Evolutionary conservation across 1,284 basidiomycete genomes (phyloP), one percentile per base, ranked within the genome.

Genomic region (Leccinum huronense): DNA sequence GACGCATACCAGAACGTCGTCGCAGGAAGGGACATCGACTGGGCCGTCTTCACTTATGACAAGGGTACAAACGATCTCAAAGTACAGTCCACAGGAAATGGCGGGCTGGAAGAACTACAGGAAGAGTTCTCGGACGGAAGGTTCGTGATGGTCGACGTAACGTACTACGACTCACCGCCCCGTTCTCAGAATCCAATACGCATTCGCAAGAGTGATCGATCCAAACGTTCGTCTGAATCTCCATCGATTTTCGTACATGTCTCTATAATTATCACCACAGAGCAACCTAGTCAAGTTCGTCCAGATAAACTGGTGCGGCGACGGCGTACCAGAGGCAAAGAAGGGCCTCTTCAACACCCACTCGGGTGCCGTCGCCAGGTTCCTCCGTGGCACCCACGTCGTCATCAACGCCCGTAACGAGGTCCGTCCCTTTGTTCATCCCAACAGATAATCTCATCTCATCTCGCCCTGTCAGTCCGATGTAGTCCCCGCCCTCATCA

Each of bases 61-160:
- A 91, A 88, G 71, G 88, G 88, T 2, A 87, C 89, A 3, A 97
- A 96, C 74, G 94, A 97, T 77, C 83, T 98, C 64, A 95, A 94
- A 72, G 91, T 97, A 10, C 93, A 96, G 76, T 83, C 84, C 1
- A 91, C 88, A 2, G 94, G 95, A n/a, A 81, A 82, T 67, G 91
- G 89, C 30, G 94, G 95, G 0, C 83, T 99, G 11, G 94, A 97
- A 67, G 95, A 97, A 73, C 81, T 98, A 19, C 86, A 92, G 72
- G 96, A 98, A 68, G 95, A 97, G 78, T 98, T 98, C 78, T 92
- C 89, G 54, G 95, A 98, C 75, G 96, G 95, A 66, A 84, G 90
- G 93, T 92, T 66, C 60, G 85, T 75, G 1, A 1, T 51, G 2
- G 4, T 11, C 33, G 4, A 5, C 31, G 31, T 27, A 27, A 27